Evolutionary conservation across 2,329 filamentous ascomycete genomes (phyloP).

Genomic region (Fusarium sarcochroum): DNA sequence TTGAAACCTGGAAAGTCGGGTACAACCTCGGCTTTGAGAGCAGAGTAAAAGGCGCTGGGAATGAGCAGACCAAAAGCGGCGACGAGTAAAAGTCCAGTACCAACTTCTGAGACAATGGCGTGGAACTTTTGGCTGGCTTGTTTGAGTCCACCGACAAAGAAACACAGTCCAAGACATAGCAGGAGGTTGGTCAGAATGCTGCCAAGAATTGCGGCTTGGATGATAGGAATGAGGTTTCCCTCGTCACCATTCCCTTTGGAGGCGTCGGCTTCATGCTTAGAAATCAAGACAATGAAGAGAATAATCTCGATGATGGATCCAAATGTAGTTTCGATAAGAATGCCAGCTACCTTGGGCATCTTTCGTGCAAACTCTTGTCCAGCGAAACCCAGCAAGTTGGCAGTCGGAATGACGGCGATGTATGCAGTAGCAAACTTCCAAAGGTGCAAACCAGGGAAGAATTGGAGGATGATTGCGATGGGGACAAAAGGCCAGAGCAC

Average conservation of each 20-base stretch:
- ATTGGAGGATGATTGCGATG: slow-evolving; percentile 60
- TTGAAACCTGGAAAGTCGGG: slow-evolving; percentile 41
- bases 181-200: slow-evolving; percentile 78
- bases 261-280: slow-evolving; percentile 45
- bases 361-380: slow-evolving; percentile 74
- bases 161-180: slow-evolving; percentile 76
- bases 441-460: slow-evolving; percentile 53
- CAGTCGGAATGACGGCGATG: slow-evolving; percentile 64
- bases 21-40: slow-evolving; percentile 50
- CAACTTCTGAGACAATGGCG: slow-evolving; percentile 76
- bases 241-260: slow-evolving; percentile 47
- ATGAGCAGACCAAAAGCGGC: slow-evolving; percentile 60
- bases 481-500: slow-evolving; percentile 65
- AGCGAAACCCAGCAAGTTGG: slow-evolving; percentile 63
- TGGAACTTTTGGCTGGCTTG: slow-evolving; percentile 74
- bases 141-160: slow-evolving; percentile 74
- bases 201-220: slow-evolving; percentile 77
- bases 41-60: slow-evolving; percentile 55
- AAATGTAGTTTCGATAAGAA: slow-evolving; percentile 65
- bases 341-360: slow-evolving; percentile 72
- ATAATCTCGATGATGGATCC: slow-evolving; percentile 78
- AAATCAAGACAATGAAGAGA: slow-evolving; percentile 75
- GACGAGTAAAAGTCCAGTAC: slow-evolving; percentile 74
- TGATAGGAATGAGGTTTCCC: slow-evolving; percentile 67
- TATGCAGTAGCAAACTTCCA: slow-evolving; percentile 64